Percentiles rank a stretch among this genome's conserved stretches.
Conservation (phyloP, 116 monocot genomes). For the Zostera marina region DNA sequence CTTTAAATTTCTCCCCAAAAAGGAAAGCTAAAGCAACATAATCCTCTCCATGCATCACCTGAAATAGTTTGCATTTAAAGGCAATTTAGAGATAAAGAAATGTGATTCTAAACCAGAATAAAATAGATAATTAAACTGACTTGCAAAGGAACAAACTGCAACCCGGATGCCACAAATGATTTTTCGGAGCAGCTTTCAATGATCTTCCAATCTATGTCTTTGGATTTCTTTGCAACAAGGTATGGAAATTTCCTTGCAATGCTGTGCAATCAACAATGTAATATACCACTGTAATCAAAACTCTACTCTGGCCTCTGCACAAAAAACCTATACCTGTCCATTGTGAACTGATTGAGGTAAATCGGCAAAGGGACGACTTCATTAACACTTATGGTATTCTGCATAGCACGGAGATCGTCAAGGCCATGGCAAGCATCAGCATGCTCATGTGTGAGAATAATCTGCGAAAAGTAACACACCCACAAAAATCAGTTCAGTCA, state of each 20-base stretch:
- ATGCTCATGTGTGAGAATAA: background rate
- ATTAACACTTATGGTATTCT: background rate
- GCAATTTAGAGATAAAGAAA: background rate
- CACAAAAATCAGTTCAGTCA: background rate
- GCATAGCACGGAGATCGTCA: too few relatives aligned
- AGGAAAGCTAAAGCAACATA: constrained; percentile 74
- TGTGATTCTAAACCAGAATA: background rate
- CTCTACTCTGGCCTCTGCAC: too few relatives aligned
- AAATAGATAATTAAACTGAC: constrained; percentile 21
- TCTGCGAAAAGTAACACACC: background rate
- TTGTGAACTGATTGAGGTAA: constrained; percentile 55
- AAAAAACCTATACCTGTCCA: constrained; percentile 97
- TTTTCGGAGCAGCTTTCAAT: constrained; percentile 43
- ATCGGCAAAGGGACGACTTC: constrained; percentile 83
- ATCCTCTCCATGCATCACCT: constrained; percentile 97
- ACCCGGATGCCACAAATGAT: constrained; percentile 59
- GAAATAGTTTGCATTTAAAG: background rate
- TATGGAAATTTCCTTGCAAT: constrained; percentile 33
- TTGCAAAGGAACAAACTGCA: constrained; percentile 88
- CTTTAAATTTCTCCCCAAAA: constrained; percentile 62
- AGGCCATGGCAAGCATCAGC: too few relatives aligned
- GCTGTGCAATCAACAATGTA: too few relatives aligned
- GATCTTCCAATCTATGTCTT: constrained; percentile 86
- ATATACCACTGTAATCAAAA: too few relatives aligned
- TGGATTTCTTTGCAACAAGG: constrained; percentile 50